A percentile compares a stretch with the other conserved stretches of the same genome.
These are phyloP conservation scores for Ogataea corticis DNA, from an alignment of 805 yeast genomes.

Conservation along the genomic window DNA sequence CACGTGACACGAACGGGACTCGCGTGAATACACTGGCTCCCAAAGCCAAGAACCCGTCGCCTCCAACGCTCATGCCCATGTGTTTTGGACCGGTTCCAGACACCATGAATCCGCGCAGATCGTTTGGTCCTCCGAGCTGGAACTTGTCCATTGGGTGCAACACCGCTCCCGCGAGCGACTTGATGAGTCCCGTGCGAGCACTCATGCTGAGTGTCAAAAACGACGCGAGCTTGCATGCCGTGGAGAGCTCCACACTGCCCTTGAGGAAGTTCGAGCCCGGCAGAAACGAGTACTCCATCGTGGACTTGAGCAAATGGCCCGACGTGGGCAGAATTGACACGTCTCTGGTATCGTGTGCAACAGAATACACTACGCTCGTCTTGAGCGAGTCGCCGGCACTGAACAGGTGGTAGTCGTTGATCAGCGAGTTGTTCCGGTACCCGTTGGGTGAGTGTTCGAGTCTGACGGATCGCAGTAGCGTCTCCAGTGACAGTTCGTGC, in stretches of 20 bases:
- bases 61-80: constrained; percentile 51
- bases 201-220: constrained; percentile 24
- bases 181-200: constrained; percentile 30
- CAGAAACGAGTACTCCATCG: constrained; percentile 27
- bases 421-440: constrained; percentile 32
- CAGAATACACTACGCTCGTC: constrained; percentile 41
- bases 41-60: constrained; percentile 47
- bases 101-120: constrained; percentile 50
- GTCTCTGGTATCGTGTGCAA: constrained; percentile 47
- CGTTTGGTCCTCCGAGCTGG: constrained; percentile 61
- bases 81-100: constrained; percentile 59
- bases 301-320: constrained; percentile 39
- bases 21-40: constrained; percentile 46
- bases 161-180: constrained; percentile 16
- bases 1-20: constrained; percentile 42
- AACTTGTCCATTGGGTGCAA: constrained; percentile 51
- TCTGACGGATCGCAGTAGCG: constrained; percentile 42
- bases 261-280: constrained; percentile 42
- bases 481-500: constrained; percentile 52
- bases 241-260: constrained; percentile 40
- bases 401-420: constrained; percentile 34
- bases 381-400: constrained; percentile 50
- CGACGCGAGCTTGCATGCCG: constrained; percentile 28
- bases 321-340: constrained; percentile 41
- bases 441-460: constrained; percentile 23